Evolutionary conservation across 2,329 filamentous ascomycete genomes (phyloP).

Genomic region (Pezizomycotina sp.): DNA sequence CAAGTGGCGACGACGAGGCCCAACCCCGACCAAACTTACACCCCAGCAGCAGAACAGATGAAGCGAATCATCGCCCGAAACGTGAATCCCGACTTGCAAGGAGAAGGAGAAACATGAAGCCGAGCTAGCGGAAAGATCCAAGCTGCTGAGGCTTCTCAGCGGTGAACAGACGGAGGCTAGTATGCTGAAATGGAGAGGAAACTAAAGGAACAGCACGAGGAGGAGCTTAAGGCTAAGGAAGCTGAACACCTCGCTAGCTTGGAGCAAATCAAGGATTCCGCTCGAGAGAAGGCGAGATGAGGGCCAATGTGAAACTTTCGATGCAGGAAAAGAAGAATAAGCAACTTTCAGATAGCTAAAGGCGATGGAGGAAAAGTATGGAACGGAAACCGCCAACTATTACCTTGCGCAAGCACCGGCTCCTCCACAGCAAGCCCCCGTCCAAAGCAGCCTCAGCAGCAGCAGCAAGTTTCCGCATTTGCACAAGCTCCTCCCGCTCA

Average conservation of each 20-base stretch:
- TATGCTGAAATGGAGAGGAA: constrained; percentile 38
- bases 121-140: constrained; percentile 14
- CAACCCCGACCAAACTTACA: no score
- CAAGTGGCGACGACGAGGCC: constrained; percentile 13
- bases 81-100: no score
- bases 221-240: constrained; percentile 32
- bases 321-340: constrained; percentile 27
- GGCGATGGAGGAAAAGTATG: constrained; percentile 12
- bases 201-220: constrained; percentile 38
- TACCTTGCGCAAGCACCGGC: constrained; percentile 14
- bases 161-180: constrained; percentile 31
- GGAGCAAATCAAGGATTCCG: constrained; percentile 24
- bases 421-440: constrained; percentile 8
- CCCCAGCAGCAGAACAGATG: no score
- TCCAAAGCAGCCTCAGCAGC: constrained; percentile 8
- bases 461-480: constrained; percentile 12
- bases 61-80: no score
- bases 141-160: constrained; percentile 16
- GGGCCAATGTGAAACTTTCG: constrained; percentile 24
- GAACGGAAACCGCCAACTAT: constrained; percentile 2
- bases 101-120: constrained; percentile 19
- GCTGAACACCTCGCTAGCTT: constrained; percentile 18
- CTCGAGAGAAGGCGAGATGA: constrained; percentile 24
- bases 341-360: constrained; percentile 22
- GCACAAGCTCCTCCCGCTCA: constrained; percentile 9